Evolutionary conservation across 2,329 filamentous ascomycete genomes (phyloP).

Genomic region (Emericellopsis cladophorae): DNA sequence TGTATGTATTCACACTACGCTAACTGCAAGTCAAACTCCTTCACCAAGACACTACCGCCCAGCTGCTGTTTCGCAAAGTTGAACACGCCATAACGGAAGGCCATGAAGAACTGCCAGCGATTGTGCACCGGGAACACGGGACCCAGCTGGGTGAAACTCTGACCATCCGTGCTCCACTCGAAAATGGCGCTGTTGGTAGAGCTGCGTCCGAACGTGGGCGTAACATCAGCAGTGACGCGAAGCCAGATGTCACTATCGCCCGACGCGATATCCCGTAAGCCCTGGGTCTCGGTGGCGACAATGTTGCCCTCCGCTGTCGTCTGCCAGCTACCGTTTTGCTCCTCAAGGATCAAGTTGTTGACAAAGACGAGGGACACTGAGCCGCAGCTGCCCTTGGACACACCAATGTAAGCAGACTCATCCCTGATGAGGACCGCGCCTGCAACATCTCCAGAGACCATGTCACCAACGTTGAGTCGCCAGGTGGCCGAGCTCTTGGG

Average conservation of each 20-base stretch:
- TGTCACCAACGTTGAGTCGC: constrained; percentile 28
- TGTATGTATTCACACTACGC: background rate
- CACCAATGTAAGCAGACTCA: constrained; percentile 35
- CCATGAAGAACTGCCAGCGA: constrained; percentile 32
- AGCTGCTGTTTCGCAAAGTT: constrained; percentile 29
- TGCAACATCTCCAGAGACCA: constrained; percentile 35
- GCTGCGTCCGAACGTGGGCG: constrained; percentile 10
- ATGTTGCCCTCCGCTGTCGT: background rate
- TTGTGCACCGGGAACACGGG: constrained; percentile 19
- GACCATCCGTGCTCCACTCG: constrained; percentile 30
- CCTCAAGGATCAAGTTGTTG: constrained; percentile 13
- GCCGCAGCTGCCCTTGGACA: constrained; percentile 21
- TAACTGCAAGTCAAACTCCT: constrained; percentile 2
- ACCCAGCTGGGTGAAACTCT: constrained; percentile 22
- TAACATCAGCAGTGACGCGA: constrained; percentile 9
- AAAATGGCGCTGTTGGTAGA: constrained; percentile 5
- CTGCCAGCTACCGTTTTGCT: constrained; percentile 5
- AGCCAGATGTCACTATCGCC: constrained; percentile 8
- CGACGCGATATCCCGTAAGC: background rate
- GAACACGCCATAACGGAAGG: constrained; percentile 34
- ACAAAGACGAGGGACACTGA: constrained; percentile 15
- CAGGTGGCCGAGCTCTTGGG: constrained; percentile 34
- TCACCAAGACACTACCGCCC: constrained; percentile 8
- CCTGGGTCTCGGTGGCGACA: background rate
- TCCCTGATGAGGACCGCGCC: constrained; percentile 40